Evolutionary conservation across 2,329 filamentous ascomycete species (phyloP).

Genomic region (Colletotrichum limetticola): DNA sequence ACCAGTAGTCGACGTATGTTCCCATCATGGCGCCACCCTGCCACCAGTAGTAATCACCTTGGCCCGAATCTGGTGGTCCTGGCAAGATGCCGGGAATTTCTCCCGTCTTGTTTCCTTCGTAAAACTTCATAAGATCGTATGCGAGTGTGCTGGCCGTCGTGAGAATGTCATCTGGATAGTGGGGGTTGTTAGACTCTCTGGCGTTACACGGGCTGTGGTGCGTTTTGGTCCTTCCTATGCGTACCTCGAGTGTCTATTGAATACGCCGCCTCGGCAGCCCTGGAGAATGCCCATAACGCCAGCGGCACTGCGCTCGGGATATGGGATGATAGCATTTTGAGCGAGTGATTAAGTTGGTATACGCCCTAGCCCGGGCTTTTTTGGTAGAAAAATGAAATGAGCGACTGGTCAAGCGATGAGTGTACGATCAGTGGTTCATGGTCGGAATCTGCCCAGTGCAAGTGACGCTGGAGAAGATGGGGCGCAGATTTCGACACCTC

Average conservation of each 20-base stretch:
- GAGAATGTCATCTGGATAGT: constrained; percentile 48
- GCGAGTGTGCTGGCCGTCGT: constrained; percentile 51
- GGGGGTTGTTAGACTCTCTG: not conserved
- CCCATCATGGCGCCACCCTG: constrained; percentile 72
- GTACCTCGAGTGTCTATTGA: constrained; percentile 30
- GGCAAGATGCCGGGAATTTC: constrained; percentile 59
- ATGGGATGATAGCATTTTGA: constrained; percentile 10
- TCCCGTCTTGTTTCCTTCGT: constrained; percentile 56
- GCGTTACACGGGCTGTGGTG: not conserved
- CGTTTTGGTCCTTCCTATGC: not conserved
- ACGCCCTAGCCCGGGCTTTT: not conserved
- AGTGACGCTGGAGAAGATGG: not conserved
- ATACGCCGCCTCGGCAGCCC: constrained; percentile 14
- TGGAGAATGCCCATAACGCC: constrained; percentile 13
- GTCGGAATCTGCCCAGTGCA: not conserved
- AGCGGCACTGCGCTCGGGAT: constrained; percentile 8
- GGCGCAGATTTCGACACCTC: not conserved
- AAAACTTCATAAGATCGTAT: constrained; percentile 58
- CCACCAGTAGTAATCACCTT: constrained; percentile 72
- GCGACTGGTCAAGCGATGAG: not conserved
- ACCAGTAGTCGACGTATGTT: constrained; percentile 73
- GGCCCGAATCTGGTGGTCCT: constrained; percentile 50
- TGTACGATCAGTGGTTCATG: not conserved
- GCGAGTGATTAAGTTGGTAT: not conserved
- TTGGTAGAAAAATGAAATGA: not conserved